Conservation (phyloP, 169 alveolate species). For the Plasmodium inui region DNA sequence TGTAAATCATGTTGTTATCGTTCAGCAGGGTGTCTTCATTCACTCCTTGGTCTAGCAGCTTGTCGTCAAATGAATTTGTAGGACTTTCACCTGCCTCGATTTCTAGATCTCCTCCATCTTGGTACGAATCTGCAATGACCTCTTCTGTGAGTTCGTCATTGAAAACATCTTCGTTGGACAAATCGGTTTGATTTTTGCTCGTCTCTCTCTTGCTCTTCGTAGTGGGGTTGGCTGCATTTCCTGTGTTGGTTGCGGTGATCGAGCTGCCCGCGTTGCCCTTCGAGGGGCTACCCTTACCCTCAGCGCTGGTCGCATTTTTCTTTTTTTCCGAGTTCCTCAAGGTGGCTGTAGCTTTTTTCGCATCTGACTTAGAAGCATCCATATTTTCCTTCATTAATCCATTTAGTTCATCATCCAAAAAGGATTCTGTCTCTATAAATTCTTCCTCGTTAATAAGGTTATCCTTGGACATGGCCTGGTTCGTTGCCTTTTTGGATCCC, state of each 20-base stretch:
- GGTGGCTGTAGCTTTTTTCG: neutral
- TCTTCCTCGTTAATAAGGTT: neutral
- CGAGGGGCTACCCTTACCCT: neutral
- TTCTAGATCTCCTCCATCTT: neutral
- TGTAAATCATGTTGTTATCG: neutral
- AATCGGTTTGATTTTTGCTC: neutral
- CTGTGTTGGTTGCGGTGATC: neutral
- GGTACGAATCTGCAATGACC: neutral
- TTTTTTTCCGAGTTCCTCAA: neutral
- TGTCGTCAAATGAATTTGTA: neutral
- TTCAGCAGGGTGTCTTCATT: conserved; percentile 43
- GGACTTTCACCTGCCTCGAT: neutral
- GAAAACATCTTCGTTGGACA: conserved; percentile 3
- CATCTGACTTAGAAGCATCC: neutral
- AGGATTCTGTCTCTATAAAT: neutral
- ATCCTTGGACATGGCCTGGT: neutral
- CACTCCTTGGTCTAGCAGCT: conserved; percentile 26
- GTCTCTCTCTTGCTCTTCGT: neutral
- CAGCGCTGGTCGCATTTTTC: neutral
- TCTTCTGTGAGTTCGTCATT: conserved; percentile 2
- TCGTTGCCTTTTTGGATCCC: neutral
- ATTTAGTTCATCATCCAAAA: conserved; percentile 14
- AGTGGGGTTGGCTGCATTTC: neutral
- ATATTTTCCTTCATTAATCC: conserved; percentile 1
- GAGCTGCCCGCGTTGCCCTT: neutral